phyloP scores from a whole-genome alignment of 345 rosid genomes.

The Hibiscus tridactylites region DNA sequence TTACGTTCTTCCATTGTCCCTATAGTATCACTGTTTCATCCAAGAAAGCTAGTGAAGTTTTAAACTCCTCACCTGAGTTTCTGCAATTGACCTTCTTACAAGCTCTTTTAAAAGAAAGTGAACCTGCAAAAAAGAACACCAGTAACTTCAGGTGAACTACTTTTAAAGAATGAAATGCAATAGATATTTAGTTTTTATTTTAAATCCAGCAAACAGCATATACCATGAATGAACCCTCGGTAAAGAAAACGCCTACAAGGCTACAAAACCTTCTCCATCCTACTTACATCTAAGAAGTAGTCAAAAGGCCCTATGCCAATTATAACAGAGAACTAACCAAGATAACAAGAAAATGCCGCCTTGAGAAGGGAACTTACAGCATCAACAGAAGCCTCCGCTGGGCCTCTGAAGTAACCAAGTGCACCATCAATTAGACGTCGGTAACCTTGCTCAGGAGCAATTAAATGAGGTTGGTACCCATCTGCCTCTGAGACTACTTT shows the following conservation, averaged over 20 bases:
- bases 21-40: neutral
- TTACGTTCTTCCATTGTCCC: neutral
- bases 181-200: neutral
- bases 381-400: constrained; percentile 83
- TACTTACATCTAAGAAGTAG: neutral
- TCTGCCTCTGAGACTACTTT: constrained; percentile 77
- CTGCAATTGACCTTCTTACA: constrained; percentile 65
- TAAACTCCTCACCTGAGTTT: constrained; percentile 48
- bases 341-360: neutral
- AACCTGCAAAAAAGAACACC: constrained; percentile 33
- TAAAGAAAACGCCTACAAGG: neutral
- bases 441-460: constrained; percentile 87
- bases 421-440: constrained; percentile 66
- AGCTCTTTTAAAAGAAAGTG: constrained; percentile 76
- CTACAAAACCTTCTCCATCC: neutral
- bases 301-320: neutral
- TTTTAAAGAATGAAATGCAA: neutral
- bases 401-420: constrained; percentile 65
- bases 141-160: neutral
- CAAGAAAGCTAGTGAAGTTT: neutral
- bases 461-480: constrained; percentile 84
- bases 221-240: neutral
- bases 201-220: too few relatives aligned
- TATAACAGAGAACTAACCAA: neutral
- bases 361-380: constrained; percentile 42